Percentiles rank a stretch among this genome's conserved stretches.
These are phyloP conservation scores for Plasmopara halstedii DNA, from an alignment of 352 stramenopile species.

Conservation along the genomic window DNA sequence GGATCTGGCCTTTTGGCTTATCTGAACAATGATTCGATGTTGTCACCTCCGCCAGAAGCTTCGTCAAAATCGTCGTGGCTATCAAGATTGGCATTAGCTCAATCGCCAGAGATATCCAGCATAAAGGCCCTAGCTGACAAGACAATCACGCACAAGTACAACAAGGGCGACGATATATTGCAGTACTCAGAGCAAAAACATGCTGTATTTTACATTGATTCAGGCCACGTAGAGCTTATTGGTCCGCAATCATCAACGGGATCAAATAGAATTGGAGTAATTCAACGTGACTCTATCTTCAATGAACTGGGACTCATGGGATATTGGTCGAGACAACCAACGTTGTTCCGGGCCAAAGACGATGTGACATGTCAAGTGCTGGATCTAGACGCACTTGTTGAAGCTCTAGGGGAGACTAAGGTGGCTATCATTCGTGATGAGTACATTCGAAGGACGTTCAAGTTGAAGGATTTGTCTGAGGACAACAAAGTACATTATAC, in stretches of 20 bases:
- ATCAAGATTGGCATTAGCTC: constrained; percentile 15
- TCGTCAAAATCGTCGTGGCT: constrained; percentile 10
- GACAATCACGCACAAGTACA: constrained; percentile 17
- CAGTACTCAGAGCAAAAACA: constrained; percentile 40
- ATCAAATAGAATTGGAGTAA: constrained; percentile 19
- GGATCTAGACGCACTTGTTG: constrained; percentile 26
- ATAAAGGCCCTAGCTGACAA: constrained; percentile 3
- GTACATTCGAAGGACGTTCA: constrained; percentile 31
- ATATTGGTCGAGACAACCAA: constrained; percentile 29
- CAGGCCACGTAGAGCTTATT: constrained; percentile 34
- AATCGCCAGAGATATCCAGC: constrained; percentile 7
- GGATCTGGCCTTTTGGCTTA: constrained; percentile 23
- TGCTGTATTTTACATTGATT: constrained; percentile 33
- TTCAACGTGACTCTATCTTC: constrained; percentile 22
- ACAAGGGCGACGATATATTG: constrained; percentile 27
- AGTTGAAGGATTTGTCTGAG: neutral
- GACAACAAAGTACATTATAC: constrained; percentile 18
- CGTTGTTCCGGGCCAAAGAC: constrained; percentile 30
- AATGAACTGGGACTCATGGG: constrained; percentile 59
- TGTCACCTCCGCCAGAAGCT: neutral
- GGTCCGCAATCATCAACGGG: constrained; percentile 41
- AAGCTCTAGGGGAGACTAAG: constrained; percentile 25
- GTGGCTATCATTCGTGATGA: constrained; percentile 27
- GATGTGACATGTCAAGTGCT: constrained; percentile 34
- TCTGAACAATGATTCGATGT: constrained; percentile 33